A percentile compares a stretch with the other conserved stretches of the same genome.
phyloP scores from a whole-genome alignment of 345 rosid genomes.

The Corchorus olitorius region DNA sequence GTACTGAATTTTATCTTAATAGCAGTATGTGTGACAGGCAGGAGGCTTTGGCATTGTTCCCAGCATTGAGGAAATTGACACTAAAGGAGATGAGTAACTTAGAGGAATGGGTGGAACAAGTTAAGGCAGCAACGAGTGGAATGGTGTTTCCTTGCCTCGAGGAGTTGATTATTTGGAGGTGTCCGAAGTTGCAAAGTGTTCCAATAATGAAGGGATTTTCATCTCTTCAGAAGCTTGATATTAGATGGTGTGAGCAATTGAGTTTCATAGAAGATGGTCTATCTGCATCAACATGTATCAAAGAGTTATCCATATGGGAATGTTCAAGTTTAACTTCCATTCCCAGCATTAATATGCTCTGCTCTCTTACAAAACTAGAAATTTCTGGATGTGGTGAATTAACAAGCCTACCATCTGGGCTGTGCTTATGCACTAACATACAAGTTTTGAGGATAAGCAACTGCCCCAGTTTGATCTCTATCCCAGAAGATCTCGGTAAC shows the following conservation, averaged over 20 bases:
- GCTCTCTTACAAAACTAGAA: background rate
- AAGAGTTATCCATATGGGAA: background rate
- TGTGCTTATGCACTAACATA: background rate
- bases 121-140: background rate
- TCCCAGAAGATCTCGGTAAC: background rate
- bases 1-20: background rate
- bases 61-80: background rate
- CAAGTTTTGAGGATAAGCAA: background rate
- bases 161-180: slow-evolving; percentile 5
- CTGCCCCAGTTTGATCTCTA: background rate
- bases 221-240: background rate
- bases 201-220: background rate
- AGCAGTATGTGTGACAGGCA: background rate
- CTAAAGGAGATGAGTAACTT: background rate
- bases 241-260: background rate
- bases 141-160: slow-evolving; percentile 19
- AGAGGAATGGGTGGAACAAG: slow-evolving; percentile 3
- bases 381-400: background rate
- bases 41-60: background rate
- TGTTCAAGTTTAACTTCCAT: background rate
- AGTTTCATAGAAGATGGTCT: background rate
- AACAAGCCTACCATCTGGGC: background rate
- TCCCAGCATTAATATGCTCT: background rate
- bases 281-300: background rate
- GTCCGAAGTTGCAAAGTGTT: background rate